Evolutionary conservation across 2,329 filamentous ascomycete species (phyloP), one percentile per base, ranked within the genome.

Genomic region (Microsporum audouinii): DNA sequence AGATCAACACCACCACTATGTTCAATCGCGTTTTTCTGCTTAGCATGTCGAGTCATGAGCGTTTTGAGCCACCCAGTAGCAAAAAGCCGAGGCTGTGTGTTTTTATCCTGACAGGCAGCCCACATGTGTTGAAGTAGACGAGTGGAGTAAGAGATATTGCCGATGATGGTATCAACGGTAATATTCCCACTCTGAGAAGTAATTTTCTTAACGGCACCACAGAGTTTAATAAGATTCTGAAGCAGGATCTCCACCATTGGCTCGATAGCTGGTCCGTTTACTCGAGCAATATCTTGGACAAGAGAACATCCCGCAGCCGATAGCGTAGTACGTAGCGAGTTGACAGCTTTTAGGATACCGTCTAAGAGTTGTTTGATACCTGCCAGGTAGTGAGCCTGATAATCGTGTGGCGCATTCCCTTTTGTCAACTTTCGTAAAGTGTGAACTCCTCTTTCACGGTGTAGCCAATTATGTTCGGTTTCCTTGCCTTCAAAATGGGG

Each of bases 151-250:
- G 91, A 87, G 34, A 88, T 87, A 67, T 87, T 86, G 64, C 84
- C 83, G 65, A 97, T 82, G 59, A 99, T 86, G 23, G 81, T 84
- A 66, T 94, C 87, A n/a, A 96, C 86, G 0, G 88, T 89, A 14
- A 78, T 73, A 69, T 95, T 91, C 59, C 89, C 92, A 65, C 88
- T 86, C 69, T 95, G 87, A 0, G 90, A 90, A 61, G 84, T 86
- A 66, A 99, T 96, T 73, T 95, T 95, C 75, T 99, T 99, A 56
- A 92, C 95, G 29, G 86, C 86, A 7, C 86, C 89, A 66, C 88
- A 91, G 65, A 96, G 83, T 75, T 96, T 96, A 76, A 97, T 85
- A 67, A 96, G 84, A 33, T 84, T 87, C 70, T 96, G 91, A 75
- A 97, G 84, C 27, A 96, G 80, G 58, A 96, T 84, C 74, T 97